Evolutionary conservation across 2,329 filamentous ascomycete genomes (phyloP).

Genomic region (Calonectria montana): DNA sequence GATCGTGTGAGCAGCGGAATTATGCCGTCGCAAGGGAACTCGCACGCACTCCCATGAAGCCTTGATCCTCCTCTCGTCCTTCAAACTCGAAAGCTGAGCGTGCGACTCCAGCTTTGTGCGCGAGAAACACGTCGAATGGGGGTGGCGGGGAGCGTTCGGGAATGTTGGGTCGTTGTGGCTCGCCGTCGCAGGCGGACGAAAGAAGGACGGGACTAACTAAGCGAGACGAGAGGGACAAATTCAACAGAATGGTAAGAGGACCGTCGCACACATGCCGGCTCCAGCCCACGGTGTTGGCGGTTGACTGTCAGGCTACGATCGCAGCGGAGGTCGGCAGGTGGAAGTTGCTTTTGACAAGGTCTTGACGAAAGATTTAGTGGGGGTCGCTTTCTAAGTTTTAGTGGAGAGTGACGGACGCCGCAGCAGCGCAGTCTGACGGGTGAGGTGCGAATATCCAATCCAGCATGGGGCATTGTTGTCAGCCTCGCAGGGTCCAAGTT

Average conservation of each 20-base stretch:
- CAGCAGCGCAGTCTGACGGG: not conserved
- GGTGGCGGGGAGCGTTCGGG: slow-evolving; percentile 10
- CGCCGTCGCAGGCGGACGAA: not conserved
- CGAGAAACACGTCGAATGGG: slow-evolving; percentile 31
- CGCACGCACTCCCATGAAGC: slow-evolving; percentile 47
- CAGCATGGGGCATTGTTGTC: slow-evolving; percentile 7
- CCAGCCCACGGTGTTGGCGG: not conserved
- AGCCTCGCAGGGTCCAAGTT: slow-evolving; percentile 35
- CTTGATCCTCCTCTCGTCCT: slow-evolving; percentile 37
- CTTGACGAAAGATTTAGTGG: slow-evolving; percentile 31
- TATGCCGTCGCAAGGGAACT: slow-evolving; percentile 21
- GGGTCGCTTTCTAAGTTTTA: slow-evolving; percentile 34
- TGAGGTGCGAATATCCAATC: slow-evolving; percentile 3
- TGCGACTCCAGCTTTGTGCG: slow-evolving; percentile 44
- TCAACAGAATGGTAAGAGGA: not conserved
- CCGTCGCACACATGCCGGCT: slow-evolving; percentile 7
- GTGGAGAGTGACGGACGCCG: slow-evolving; percentile 20
- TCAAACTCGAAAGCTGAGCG: slow-evolving; percentile 32
- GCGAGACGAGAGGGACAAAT: not conserved
- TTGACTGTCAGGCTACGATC: not conserved
- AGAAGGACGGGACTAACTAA: not conserved
- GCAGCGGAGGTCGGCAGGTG: not conserved
- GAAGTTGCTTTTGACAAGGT: slow-evolving; percentile 23
- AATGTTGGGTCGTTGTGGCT: not conserved
- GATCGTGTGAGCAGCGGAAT: slow-evolving; percentile 18